Evolutionary conservation across 176 grass and related monocot species (phyloP).

Genomic region (Oryza nivara): DNA sequence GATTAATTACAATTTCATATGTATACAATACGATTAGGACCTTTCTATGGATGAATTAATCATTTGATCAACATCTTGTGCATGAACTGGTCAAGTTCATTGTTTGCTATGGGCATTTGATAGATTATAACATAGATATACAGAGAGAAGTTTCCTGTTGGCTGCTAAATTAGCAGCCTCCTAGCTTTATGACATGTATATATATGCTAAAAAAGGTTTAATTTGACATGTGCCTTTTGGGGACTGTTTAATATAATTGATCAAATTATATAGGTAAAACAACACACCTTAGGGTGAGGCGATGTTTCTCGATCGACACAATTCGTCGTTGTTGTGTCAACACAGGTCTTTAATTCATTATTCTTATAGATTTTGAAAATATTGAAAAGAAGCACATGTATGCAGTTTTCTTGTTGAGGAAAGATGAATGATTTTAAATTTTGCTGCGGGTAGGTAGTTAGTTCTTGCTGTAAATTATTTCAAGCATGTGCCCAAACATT

Average conservation of each 20-base stretch:
- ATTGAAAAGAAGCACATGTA: too few relatives aligned
- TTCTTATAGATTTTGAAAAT: too few relatives aligned
- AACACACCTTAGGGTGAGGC: background rate
- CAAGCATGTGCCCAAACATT: background rate
- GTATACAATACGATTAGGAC: background rate
- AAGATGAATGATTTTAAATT: too few relatives aligned
- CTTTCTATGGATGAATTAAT: constrained; percentile 8
- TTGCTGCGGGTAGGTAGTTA: too few relatives aligned
- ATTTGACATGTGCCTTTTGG: background rate
- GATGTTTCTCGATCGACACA: too few relatives aligned
- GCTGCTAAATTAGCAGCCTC: constrained; percentile 9
- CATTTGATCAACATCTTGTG: constrained; percentile 1
- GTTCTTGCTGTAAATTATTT: too few relatives aligned
- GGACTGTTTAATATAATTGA: background rate
- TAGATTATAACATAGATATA: background rate
- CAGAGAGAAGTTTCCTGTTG: constrained; percentile 30
- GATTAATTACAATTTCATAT: background rate
- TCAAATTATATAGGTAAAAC: background rate
- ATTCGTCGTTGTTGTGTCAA: too few relatives aligned
- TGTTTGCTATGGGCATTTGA: constrained; percentile 12
- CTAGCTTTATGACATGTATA: background rate
- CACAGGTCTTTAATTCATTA: too few relatives aligned
- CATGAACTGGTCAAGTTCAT: constrained; percentile 7
- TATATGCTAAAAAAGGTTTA: background rate
- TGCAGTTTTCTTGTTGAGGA: too few relatives aligned